A percentile compares a stretch with the other conserved stretches of the same genome.
Conservation (phyloP, 2,329 filamentous ascomycete species). For the Colletotrichum plurivorum region DNA sequence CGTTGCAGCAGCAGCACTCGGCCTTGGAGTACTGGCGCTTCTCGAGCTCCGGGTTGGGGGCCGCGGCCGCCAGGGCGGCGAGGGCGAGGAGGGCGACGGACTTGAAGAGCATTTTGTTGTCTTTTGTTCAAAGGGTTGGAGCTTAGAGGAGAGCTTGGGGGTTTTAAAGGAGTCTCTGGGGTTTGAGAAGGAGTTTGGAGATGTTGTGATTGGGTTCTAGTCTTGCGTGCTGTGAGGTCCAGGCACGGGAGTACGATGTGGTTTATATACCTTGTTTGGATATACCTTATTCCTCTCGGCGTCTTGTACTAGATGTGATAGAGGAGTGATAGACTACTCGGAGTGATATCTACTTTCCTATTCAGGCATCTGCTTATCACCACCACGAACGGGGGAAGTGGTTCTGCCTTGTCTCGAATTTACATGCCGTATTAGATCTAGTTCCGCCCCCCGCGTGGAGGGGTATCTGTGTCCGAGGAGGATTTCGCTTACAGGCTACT, state of each 20-base stretch:
- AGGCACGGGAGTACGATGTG: neutral
- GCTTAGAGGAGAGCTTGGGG: neutral
- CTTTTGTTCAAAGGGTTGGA: slow-evolving; percentile 33
- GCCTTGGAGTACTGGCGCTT: slow-evolving; percentile 36
- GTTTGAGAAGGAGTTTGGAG: neutral
- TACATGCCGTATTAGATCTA: too few species aligned
- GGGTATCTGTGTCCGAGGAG: too few species aligned
- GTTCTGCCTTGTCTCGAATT: too few species aligned
- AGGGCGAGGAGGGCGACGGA: slow-evolving; percentile 8
- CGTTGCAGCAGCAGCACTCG: slow-evolving; percentile 41
- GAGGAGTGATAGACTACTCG: too few species aligned
- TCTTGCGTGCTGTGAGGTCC: neutral
- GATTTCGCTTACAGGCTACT: too few species aligned
- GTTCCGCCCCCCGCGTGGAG: too few species aligned
- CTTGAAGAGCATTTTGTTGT: slow-evolving; percentile 14
- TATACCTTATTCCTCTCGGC: too few species aligned
- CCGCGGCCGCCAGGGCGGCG: slow-evolving; percentile 18
- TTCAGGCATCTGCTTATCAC: too few species aligned
- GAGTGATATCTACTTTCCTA: too few species aligned
- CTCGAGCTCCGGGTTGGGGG: slow-evolving; percentile 12
- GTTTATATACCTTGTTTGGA: neutral
- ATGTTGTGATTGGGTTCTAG: neutral
- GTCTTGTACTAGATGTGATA: too few species aligned
- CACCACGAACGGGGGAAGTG: too few species aligned
- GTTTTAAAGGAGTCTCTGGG: neutral